A percentile compares a stretch with the other conserved stretches of the same genome.
Evolutionary conservation across 257 asterid species (phyloP).

Genomic region (Solanum ahanhuiri): DNA sequence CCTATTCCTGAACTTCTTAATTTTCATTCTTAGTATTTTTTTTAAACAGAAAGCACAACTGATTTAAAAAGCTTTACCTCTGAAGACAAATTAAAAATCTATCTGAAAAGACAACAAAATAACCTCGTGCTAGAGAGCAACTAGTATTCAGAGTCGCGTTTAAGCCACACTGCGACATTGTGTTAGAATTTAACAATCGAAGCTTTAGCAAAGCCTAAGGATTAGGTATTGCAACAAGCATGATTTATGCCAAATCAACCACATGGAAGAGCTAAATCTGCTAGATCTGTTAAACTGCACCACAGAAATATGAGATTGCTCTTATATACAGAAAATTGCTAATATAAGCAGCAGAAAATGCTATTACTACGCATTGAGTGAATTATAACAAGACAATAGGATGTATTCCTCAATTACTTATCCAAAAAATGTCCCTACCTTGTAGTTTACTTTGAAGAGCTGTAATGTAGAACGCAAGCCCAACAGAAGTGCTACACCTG

Average conservation of each 20-base stretch:
- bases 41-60: background rate
- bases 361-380: background rate
- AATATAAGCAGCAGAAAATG: background rate
- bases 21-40: background rate
- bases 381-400: background rate
- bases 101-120: background rate
- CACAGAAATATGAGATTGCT: background rate
- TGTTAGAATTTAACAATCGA: background rate
- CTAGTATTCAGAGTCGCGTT: background rate
- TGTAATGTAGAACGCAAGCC: conserved; percentile 68
- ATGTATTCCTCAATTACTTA: background rate
- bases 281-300: background rate
- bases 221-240: background rate
- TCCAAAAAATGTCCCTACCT: conserved; percentile 24
- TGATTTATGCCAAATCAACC: background rate
- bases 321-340: background rate
- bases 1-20: background rate
- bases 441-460: conserved; percentile 58
- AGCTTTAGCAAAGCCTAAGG: background rate
- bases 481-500: conserved; percentile 61
- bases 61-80: background rate
- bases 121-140: background rate
- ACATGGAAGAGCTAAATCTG: background rate
- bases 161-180: background rate
- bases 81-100: background rate